Conservation (phyloP, 257 asterid species). For the Cordia subcordata region DNA sequence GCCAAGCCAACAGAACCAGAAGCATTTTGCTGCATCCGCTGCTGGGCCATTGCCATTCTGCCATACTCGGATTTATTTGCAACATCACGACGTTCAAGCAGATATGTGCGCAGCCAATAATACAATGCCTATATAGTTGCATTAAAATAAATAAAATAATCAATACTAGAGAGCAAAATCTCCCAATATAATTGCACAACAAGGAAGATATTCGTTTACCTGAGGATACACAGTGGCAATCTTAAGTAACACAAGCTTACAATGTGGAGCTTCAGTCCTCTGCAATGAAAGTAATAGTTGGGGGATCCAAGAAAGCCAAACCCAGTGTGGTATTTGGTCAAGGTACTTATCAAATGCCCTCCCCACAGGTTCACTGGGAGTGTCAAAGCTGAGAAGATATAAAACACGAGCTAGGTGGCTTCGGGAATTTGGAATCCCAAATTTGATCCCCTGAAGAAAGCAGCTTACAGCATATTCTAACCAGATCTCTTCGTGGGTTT, state of each 20-base stretch:
- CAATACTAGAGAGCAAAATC: constrained; percentile 11
- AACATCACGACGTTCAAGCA: constrained; percentile 98
- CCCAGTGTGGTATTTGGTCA: constrained; percentile 95
- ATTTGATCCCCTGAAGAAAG: constrained; percentile 96
- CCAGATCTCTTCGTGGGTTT: constrained; percentile 93
- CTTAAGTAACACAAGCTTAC: constrained; percentile 90
- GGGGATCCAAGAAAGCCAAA: constrained; percentile 99
- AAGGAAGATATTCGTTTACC: constrained; percentile 42
- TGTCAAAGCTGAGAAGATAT: constrained; percentile 94
- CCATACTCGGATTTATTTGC: constrained; percentile 92
- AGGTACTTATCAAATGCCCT: constrained; percentile 89
- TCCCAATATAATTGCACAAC: constrained; percentile 11
- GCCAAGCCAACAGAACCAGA: constrained; percentile 55
- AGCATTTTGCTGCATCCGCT: constrained; percentile 90
- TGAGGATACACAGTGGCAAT: constrained; percentile 88
- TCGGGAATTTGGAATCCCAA: constrained; percentile 88
- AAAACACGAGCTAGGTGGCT: constrained; percentile 97
- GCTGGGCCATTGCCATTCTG: constrained; percentile 98
- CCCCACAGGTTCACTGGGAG: constrained; percentile 91
- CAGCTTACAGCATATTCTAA: constrained; percentile 97
- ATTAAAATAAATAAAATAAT: too few relatives aligned
- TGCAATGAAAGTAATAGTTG: constrained; percentile 89
- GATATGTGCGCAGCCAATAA: constrained; percentile 97
- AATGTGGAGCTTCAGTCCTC: constrained; percentile 91
- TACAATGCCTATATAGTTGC: constrained; percentile 63